Base-by-base conservation (phyloP, 768 basidiomycete species). In the Naganishia randhawae region DNA sequence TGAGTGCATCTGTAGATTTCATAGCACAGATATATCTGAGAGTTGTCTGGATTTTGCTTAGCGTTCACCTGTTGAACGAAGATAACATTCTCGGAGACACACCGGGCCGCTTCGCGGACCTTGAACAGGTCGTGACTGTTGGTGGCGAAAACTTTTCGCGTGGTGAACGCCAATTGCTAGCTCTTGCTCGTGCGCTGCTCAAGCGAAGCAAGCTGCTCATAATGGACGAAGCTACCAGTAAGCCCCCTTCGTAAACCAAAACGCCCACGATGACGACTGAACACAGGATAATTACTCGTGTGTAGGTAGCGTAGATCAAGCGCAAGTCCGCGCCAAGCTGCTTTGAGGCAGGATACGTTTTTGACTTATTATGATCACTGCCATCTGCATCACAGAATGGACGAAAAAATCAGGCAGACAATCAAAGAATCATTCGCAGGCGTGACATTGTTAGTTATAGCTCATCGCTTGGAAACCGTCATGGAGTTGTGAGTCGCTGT, bases 241-340 rank as follows among this genome's bases (percentile, higher is more conserved):
- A 61, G 66, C 35, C 13, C n/a, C 8, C 2, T 29, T 29, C 1
- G 14, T 29, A 33, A 17, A 64, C 63, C 14, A n/a, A n/a, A n/a
- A 29, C 16, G 50, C 14, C n/a, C n/a, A n/a, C n/a, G n/a, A n/a
- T 2, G 27, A 17, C 54, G 45, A n/a, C 52, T 48, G 42, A 31
- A 39, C 52, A 52, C 25, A 55, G 78, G 2, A 81, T 77, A 1
- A 75, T 77, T 2, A 67, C 61, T n/a, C 74, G 86, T 87, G 75
- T 84, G 85, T 72, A 87, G 85, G 57, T 29, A 61, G 57, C 57
- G 16, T 61, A 1, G 57, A 61, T 29, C 57, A 41, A 42, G 57
- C 37, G 57, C 41, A 13, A 41, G 37, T 41, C 16, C n/a, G 29
- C 2, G 16, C 7, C 8, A n/a, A n/a, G 45, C 37, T 13, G 39